Conservation (phyloP, 306 rosid genomes). For the Inga oerstediana region DNA sequence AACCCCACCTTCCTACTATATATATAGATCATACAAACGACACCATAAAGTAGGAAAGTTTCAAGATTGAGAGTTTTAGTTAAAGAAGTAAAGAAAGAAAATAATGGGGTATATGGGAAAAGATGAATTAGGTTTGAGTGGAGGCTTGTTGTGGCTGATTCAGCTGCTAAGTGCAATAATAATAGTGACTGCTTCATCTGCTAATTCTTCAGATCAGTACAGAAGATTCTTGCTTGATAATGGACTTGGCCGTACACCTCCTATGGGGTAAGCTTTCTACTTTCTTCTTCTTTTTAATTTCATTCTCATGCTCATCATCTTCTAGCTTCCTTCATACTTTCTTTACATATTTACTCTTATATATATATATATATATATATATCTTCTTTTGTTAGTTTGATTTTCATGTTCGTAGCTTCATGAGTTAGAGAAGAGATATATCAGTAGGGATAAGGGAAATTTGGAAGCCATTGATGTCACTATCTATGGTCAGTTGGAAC, state of each 20-base stretch:
- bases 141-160: neutral
- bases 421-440: neutral
- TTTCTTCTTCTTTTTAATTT: neutral
- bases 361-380: too few relatives aligned
- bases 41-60: neutral
- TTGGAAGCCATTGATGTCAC: neutral
- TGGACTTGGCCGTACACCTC: neutral
- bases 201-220: neutral
- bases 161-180: neutral
- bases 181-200: neutral
- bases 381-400: neutral
- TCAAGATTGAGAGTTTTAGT: neutral
- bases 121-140: neutral
- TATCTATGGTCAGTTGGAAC: neutral
- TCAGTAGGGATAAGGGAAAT: neutral
- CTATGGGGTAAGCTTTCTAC: neutral
- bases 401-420: neutral
- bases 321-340: neutral
- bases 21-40: neutral
- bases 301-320: neutral
- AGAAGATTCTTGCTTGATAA: neutral
- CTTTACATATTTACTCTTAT: neutral
- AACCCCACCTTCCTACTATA: neutral
- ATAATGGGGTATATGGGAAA: neutral
- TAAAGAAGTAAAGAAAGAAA: neutral